Conservation (phyloP, 148 eudicot genomes). For the Rhododendron molle region DNA sequence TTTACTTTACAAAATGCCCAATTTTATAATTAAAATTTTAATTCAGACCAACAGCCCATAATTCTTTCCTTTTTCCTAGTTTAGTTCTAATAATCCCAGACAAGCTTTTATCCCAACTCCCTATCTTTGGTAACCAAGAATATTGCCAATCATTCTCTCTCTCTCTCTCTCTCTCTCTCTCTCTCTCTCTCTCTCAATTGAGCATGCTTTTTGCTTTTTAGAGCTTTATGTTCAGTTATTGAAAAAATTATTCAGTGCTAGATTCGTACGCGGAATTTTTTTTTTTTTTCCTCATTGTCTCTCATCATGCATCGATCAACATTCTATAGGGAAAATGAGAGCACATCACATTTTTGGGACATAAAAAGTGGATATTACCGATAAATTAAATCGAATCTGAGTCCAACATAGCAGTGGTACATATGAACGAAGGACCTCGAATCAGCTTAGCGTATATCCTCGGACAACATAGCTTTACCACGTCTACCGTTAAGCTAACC, state of each 20-base stretch:
- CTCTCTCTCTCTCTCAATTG: neutral
- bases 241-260: neutral
- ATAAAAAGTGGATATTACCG: neutral
- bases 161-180: neutral
- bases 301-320: neutral
- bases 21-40: neutral
- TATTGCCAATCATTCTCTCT: neutral
- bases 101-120: neutral
- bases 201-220: neutral
- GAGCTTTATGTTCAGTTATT: neutral
- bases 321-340: neutral
- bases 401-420: no score
- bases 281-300: neutral
- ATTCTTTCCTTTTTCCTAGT: neutral
- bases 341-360: neutral
- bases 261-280: neutral
- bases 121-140: neutral
- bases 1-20: neutral
- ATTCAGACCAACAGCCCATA: neutral
- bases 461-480: no score
- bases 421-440: no score
- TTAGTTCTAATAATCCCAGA: conserved; percentile 11
- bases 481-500: no score
- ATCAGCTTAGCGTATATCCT: no score
- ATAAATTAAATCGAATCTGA: neutral